A percentile compares a stretch with the other conserved stretches of the same genome.
These are phyloP conservation scores for Agapanthus africanus DNA, from an alignment of 106 monocot genomes.

Conservation along the genomic window DNA sequence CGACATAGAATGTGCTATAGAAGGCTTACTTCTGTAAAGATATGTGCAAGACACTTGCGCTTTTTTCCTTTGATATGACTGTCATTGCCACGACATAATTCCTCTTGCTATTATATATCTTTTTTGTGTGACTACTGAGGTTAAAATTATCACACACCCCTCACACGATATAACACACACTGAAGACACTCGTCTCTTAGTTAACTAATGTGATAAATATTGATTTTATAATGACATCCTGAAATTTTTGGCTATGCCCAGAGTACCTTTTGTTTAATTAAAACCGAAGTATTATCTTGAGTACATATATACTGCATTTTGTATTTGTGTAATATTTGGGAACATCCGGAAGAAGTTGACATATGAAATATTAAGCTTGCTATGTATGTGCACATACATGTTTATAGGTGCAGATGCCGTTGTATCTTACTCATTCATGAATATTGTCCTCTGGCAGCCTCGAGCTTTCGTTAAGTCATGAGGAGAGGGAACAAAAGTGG, in stretches of 20 bases:
- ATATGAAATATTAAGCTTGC: neutral
- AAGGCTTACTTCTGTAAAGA: too few species aligned
- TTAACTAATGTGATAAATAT: neutral
- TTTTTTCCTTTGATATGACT: too few species aligned
- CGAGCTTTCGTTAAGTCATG: conserved; percentile 28
- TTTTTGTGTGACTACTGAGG: too few species aligned
- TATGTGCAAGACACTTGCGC: too few species aligned
- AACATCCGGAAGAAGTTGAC: neutral
- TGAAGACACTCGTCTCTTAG: too few species aligned
- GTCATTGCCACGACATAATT: too few species aligned
- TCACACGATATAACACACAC: too few species aligned
- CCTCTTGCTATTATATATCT: too few species aligned
- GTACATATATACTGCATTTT: neutral
- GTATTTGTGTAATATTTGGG: neutral
- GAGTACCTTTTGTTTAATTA: neutral
- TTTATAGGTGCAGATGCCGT: neutral
- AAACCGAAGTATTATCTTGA: neutral
- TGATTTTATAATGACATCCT: neutral
- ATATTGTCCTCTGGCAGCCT: conserved; percentile 17
- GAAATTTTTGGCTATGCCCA: neutral
- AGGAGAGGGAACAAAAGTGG: conserved; percentile 46
- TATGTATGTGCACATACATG: neutral
- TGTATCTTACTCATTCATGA: neutral
- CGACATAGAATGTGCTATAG: too few species aligned
- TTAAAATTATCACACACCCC: too few species aligned